Base-by-base conservation (phyloP, 116 monocot species). In the Iris pallida region DNA sequence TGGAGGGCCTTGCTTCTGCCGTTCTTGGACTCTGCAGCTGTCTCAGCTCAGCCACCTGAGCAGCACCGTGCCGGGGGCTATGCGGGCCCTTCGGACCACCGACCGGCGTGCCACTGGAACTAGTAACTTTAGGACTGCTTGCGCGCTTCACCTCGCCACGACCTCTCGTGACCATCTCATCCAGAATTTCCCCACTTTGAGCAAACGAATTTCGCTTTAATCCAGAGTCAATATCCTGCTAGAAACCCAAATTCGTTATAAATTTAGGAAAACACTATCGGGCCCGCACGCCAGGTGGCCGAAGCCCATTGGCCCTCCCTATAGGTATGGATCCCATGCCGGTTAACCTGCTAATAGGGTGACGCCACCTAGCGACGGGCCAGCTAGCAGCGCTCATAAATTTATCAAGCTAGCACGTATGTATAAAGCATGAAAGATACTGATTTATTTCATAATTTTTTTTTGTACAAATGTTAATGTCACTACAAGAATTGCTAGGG, bases 81-180 rank as follows among this genome's bases (percentile, higher is more conserved):
- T 72, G 51, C 4, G 64, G 41, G 15, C 56, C 68, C 56, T 63
- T 75, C 7, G 66, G 20, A 42, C 71, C 84, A 5, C 48, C 55
- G 4, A 56, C 51, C 15, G 76, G 78, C 18, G 76, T 81, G 14
- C 73, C 72, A 6, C 67, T 76, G 13, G 84, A 80, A 72, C 86
- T 82, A 0, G 76, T 84, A 11, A 76, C 56, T 53, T 76, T 83
- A 4, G 79, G 83, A 42, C 83, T 83, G 44, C 76, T 75, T 30
- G 75, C 30, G 13, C 73, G 81, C 42, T 82, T 82, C 44, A 93
- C 63, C 65, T 93, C 93, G 20, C 93, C 93, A 7, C 89, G 82
- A 71, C 84, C 85, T 65, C 90, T 82, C 0, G 93, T 93, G 14
- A 93, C 69, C 13, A 93, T 82, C 59, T 79, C 89, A 61, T 85